A percentile compares a stretch with the other conserved stretches of the same genome.
Evolutionary conservation across 1,284 basidiomycete species (phyloP).

Genomic region (Ceratobasidium sp.): DNA sequence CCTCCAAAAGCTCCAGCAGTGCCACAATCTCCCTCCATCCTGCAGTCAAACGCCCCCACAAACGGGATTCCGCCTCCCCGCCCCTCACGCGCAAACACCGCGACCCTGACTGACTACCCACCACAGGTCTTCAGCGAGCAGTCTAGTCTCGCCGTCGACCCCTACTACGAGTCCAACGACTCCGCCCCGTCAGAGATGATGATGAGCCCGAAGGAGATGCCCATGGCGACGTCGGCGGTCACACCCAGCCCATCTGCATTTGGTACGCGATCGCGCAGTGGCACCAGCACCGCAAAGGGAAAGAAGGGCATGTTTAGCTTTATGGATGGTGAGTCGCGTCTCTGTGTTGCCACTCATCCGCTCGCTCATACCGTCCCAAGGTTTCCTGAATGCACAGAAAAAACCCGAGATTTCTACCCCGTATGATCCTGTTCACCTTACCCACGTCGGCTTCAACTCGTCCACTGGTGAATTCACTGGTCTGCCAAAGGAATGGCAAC

Average conservation of each 20-base stretch:
- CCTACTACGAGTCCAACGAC: slow-evolving; percentile 33
- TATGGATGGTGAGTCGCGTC: slow-evolving; percentile 57
- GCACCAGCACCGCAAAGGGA: slow-evolving; percentile 67
- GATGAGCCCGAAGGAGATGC: slow-evolving; percentile 39
- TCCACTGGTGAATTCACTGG: slow-evolving; percentile 99
- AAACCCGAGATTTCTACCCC: slow-evolving; percentile 94
- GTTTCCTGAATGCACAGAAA: slow-evolving; percentile 82
- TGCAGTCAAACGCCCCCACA: neutral
- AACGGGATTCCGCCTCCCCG: slow-evolving; percentile 66
- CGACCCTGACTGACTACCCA: slow-evolving; percentile 70
- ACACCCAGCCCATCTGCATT: slow-evolving; percentile 48
- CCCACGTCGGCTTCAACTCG: slow-evolving; percentile 99
- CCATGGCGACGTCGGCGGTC: slow-evolving; percentile 3
- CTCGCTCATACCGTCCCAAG: slow-evolving; percentile 52
- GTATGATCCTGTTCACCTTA: slow-evolving; percentile 99
- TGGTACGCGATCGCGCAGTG: slow-evolving; percentile 68
- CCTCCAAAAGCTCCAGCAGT: slow-evolving; percentile 8
- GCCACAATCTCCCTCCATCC: neutral
- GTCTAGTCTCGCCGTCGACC: slow-evolving; percentile 23
- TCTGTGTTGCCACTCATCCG: neutral
- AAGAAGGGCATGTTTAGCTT: slow-evolving; percentile 75
- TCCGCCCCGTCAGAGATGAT: too few species aligned
- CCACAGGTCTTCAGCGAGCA: too few species aligned
- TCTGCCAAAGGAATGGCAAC: slow-evolving; percentile 98
- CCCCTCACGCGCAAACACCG: slow-evolving; percentile 81